Base-by-base conservation (phyloP, 176 grass and related monocot genomes). In the Raddia distichophylla region DNA sequence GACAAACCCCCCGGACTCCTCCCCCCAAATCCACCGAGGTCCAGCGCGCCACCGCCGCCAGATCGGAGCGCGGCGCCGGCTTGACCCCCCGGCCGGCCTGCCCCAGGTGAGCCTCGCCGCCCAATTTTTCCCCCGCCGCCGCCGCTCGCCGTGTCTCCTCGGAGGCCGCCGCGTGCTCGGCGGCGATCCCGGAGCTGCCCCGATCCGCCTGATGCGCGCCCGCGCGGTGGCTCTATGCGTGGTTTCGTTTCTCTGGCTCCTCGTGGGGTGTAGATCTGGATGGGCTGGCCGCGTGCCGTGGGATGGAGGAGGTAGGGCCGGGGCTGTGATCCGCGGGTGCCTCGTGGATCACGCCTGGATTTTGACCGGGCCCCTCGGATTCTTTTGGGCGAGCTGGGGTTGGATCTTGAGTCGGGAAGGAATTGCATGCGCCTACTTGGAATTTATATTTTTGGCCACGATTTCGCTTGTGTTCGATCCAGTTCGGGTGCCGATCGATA, bases 301-400 rank as follows among this genome's bases (percentile, higher is more conserved):
- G 73, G 60, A 57, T 15, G 43, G 32, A 8, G 52, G 48, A 17
- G 5, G 9, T 46, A 33, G 10, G 44, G 3, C 0, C 51, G 15
- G 6, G 62, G 80, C 0, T 60, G 19, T 9, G 62, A 84, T 89
- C 76, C 9, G 81, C 20, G 58, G 10, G 10, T 5, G 60, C 60
- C 60, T 88, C 62, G 76, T 60, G 69, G 44, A 59, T 84, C 86
- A 46, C 61, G 45, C 61, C 68, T 12, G 58, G 14, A 56, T 78
- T 80, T 84, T 46, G 63, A 62, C 27, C 4, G 10, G 13, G 48
- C 6, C 14, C 0, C 0, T 55, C 44, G 7, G 64, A 40, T 40
- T 40, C 17, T 32, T 32, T 48, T 14, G 19, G n/a, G 6, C 17
- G 60, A 32, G n/a, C n/a, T 46, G 55, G 15, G 37, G 18, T 33